Conservation (phyloP, 257 asterid species). For the Salvia splendens region DNA sequence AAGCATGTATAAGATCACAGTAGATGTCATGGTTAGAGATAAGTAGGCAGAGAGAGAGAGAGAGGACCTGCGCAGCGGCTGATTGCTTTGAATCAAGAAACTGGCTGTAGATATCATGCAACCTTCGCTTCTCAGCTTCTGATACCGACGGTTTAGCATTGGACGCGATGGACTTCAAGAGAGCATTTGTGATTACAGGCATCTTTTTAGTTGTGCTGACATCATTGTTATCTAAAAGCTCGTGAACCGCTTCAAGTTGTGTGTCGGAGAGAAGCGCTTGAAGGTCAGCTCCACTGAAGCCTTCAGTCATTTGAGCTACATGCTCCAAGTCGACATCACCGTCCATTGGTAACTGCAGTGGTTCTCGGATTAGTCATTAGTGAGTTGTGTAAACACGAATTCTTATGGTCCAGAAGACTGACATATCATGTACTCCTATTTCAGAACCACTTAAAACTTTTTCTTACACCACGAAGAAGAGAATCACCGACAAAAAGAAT, state of each 20-base stretch:
- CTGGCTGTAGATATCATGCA: conserved; percentile 78
- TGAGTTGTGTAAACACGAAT: conserved; percentile 1
- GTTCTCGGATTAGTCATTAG: background rate
- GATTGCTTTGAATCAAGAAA: conserved; percentile 84
- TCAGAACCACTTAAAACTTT: background rate
- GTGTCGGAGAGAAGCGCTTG: conserved; percentile 74
- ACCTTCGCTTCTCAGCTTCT: conserved; percentile 70
- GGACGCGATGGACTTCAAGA: conserved; percentile 64
- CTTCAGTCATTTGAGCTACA: conserved; percentile 68
- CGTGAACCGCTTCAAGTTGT: too few species aligned
- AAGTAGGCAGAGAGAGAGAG: too few species aligned
- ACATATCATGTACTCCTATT: background rate
- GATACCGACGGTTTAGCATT: conserved; percentile 49
- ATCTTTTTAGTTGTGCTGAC: conserved; percentile 39
- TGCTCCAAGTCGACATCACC: conserved; percentile 68
- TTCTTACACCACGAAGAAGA: conserved; percentile 1
- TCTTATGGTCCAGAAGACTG: background rate
- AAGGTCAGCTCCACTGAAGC: conserved; percentile 98
- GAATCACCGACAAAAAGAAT: background rate
- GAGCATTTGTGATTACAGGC: conserved; percentile 68
- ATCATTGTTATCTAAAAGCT: too few species aligned
- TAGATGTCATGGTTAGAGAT: background rate
- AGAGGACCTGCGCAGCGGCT: conserved; percentile 64
- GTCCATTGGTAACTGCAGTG: conserved; percentile 71
- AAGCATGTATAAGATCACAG: conserved; percentile 17